Evolutionary conservation across 768 basidiomycete species (phyloP), one percentile per base, ranked within the genome.

Genomic region (Stropharia rugosoannulata): DNA sequence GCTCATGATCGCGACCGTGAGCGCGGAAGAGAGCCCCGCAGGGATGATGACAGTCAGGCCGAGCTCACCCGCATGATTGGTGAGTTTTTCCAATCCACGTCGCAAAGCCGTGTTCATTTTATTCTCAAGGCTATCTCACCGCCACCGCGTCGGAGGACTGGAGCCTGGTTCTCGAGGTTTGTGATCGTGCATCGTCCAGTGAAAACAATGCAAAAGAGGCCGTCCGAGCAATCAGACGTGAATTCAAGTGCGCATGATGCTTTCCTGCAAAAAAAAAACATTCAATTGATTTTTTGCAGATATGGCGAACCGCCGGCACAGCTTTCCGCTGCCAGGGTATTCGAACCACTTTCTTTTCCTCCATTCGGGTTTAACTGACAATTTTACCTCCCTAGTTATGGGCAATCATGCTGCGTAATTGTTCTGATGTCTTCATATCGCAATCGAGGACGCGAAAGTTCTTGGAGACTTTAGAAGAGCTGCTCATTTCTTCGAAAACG

Each of bases 351-450:
- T 53, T 16, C 11, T 3, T 38, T 48, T 41, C 25, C 27, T n/a
- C 29, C 22, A 43, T 36, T 32, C 12, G 12, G 43, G 41, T 22
- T 44, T 52, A 42, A 39, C 38, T 42, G 51, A 16, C 57, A 51
- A 44, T 51, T 15, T 32, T 32, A 4, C 27, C 15, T 6, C 15
- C 46, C 18, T 59, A 92, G 89, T 66, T 97, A 6, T 95, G 93
- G 94, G 87, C 93, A 2, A 87, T 95, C 62, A 89, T 95, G 87
- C 80, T 95, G 37, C 84, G 85, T 27, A 95, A 95, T 65, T 86
- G 86, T 3, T 81, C 85, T 0, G 83, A 87, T 9, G 65, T 81
- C 12, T 93, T 95, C 64, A 80, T 91, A 36, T 69, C 79, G 11
- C 86, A 90, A 62, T 86, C 84, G 38, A 79, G 83, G 12, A 77